Base-by-base conservation (phyloP, 805 yeast genomes). In the Myxozyma neotropica region DNA sequence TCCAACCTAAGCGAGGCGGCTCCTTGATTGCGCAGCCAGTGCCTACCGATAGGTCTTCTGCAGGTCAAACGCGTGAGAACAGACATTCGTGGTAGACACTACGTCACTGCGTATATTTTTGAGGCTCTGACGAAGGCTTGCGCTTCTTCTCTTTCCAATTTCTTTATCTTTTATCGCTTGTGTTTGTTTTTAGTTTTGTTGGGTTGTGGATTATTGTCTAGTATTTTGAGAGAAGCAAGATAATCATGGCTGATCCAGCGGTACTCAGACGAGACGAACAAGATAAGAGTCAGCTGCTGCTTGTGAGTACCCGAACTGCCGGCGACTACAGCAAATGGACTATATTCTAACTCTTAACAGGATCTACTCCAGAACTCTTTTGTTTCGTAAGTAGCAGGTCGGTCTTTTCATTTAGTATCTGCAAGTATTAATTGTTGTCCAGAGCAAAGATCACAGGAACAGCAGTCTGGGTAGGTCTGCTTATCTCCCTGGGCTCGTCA, bases 391-490 rank as follows among this genome's bases (percentile, higher is more conserved):
- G 59, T 19, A 38, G 7, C 10, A n/a, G 8, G 10, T 2, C 21
- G 3, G 2, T 19, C 21, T 8, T 4, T 4, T 38, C 10, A 5
- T n/a, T 1, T n/a, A 38, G 21, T 4, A n/a, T 15, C n/a, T 7
- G 8, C 19, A 6, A n/a, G 12, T 15, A 40, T 51, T 45, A 24
- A 57, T 26, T 33, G 8, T 38, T 27, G 26, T 4, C 26, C 35
- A 57, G 58, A 10, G 56, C 58, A 23, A 49, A 61, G 13, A 69
- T 72, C 63, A 66, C 70, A 8, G 68, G 74, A 10, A 61, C 67
- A 36, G 75, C 78, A 4, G 75, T 74, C 2, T 60, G 73, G 56
- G 74, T 77, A 8, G 72, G 75, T 26, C 51, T 74, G n/a, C 65
- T 66, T 3, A 60, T 71, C n/a, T 69, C 74, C 6, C 47, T 73